Base-by-base conservation (phyloP, 495 filamentous ascomycete species). In the Neurospora africana region DNA sequence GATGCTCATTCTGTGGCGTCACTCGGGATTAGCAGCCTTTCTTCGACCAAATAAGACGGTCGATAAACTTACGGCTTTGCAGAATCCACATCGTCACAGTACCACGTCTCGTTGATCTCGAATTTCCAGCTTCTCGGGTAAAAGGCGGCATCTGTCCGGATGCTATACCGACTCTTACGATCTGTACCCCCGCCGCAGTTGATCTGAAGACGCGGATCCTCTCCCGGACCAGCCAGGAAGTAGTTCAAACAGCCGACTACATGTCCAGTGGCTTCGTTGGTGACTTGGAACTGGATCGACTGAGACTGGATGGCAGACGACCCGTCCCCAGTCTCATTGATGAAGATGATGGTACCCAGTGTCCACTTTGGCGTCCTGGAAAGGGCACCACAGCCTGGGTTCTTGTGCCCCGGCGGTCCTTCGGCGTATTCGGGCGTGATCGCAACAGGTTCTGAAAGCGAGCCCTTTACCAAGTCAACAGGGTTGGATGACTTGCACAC, bases 61-160 rank as follows among this genome's bases (percentile, higher is more conserved):
- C 17, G 5, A 19, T 17, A 35, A 6, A 69, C 79, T 73, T 68
- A 79, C 78, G 78, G 78, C 69, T 76, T 79, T n/a, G 71, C 73
- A 0, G 78, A 74, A 70, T 78, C 73, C 7, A 21, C 37, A 30
- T 77, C 76, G 38, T 78, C 78, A 71, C 79, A 81, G 61, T 71
- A 81, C 79, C 78, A 81, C 11, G 79, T 78, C 39, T 81, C 75
- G 53, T 75, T 79, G 27, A 81, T 35, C 11, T 38, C 39, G 6
- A 81, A 73, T 8, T 36, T 17, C 17, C 30, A 68, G 3, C 72
- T 78, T 10, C n/a, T 40, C 11, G 69, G 65, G 44, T 78, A 73
- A n/a, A 76, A 79, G 1, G 67, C 40, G 11, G 70, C 78, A 2
- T 38, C 6, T 9, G 79, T 79, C 15, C 36, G 13, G 44, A 72